phyloP scores from a whole-genome alignment of 371 early-diverging fungal species.

The Choanephora cucurbitarum region DNA sequence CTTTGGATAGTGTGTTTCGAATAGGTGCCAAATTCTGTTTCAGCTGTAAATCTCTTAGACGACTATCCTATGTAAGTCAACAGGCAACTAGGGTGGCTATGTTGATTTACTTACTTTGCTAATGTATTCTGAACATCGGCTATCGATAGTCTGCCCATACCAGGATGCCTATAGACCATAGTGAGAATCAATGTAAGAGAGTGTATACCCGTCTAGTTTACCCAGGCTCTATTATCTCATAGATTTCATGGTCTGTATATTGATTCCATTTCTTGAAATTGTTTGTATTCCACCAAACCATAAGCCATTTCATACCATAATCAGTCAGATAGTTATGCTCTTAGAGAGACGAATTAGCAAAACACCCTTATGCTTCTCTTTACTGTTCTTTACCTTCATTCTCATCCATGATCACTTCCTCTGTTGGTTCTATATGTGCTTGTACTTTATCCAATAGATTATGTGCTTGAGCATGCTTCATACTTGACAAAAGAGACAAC shows the following conservation, averaged over 20 bases:
- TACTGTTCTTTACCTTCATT: conserved; percentile 29
- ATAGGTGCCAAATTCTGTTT: conserved; percentile 63
- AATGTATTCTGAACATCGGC: conserved; percentile 62
- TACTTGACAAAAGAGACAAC: conserved; percentile 66
- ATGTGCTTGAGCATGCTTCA: conserved; percentile 61
- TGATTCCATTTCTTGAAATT: conserved; percentile 74
- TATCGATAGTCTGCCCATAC: conserved; percentile 65
- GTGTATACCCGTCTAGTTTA: too few species aligned
- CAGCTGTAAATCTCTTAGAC: conserved; percentile 60
- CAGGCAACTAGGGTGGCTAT: too few species aligned
- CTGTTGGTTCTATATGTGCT: conserved; percentile 11
- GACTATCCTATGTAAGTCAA: conserved; percentile 8
- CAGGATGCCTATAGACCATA: conserved; percentile 58
- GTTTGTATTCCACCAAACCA: conserved; percentile 70
- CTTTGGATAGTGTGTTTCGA: conserved; percentile 62
- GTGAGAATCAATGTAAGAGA: too few species aligned
- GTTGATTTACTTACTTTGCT: conserved; percentile 67
- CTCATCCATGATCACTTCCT: conserved; percentile 38
- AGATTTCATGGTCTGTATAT: conserved; percentile 65
- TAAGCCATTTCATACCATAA: conserved; percentile 66
- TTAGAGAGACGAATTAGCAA: conserved; percentile 8
- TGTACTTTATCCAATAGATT: conserved; percentile 36
- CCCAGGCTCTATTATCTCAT: conserved; percentile 69
- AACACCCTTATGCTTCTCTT: too few species aligned
- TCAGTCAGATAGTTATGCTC: conserved; percentile 67